Evolutionary conservation across 108 stramenopile species (phyloP).

Genomic region (Hondaea fermentalgiana): DNA sequence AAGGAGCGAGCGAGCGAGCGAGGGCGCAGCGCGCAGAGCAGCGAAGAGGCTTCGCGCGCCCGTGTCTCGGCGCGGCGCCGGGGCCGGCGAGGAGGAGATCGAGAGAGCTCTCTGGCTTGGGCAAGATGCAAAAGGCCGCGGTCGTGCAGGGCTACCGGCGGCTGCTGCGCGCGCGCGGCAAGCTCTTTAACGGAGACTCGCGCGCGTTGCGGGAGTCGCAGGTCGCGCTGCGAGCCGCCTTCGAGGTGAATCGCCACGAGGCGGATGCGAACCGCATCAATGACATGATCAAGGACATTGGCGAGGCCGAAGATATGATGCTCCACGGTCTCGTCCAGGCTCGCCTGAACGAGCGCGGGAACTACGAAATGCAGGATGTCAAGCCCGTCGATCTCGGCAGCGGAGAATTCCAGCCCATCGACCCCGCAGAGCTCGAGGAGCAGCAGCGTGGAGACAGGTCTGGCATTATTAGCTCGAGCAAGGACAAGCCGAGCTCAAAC

Average conservation of each 20-base stretch:
- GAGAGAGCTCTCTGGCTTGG: not conserved
- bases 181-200: not conserved
- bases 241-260: not conserved
- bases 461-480: no score
- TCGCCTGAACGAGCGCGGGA: not conserved
- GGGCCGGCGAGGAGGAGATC: not conserved
- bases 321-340: not conserved
- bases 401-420: not conserved
- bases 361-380: not conserved
- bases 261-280: not conserved
- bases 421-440: not conserved
- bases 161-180: not conserved
- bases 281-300: not conserved
- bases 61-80: not conserved
- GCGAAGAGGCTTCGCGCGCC: no score
- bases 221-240: not conserved
- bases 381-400: not conserved
- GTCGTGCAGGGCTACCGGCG: not conserved
- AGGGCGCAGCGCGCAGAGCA: no score
- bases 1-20: no score
- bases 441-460: not conserved
- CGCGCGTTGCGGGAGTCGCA: not conserved
- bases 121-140: not conserved
- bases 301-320: constrained; percentile 8
- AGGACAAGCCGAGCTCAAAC: no score